These are phyloP conservation scores for Paramecium primaurelia DNA, from an alignment of 73 alveolate species.

Conservation along the genomic window DNA sequence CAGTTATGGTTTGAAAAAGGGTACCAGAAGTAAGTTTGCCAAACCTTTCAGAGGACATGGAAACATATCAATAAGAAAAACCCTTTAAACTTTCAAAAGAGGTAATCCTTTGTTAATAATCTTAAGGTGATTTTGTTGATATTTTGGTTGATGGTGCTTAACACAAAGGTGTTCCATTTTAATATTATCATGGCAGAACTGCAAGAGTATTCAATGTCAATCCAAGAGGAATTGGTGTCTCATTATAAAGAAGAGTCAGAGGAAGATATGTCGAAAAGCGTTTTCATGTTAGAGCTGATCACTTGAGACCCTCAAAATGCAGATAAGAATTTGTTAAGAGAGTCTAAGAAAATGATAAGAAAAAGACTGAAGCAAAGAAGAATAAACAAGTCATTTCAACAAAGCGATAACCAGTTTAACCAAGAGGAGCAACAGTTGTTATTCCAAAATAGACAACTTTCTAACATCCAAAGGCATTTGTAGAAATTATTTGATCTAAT, in stretches of 20 bases:
- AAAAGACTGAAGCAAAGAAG: constrained; percentile 71
- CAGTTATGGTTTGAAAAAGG: constrained; percentile 89
- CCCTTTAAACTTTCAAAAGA: constrained; percentile 77
- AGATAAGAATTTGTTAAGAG: constrained; percentile 96
- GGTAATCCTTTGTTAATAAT: constrained; percentile 69
- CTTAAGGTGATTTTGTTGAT: constrained; percentile 88
- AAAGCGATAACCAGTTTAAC: constrained; percentile 61
- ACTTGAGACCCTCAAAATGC: constrained; percentile 90
- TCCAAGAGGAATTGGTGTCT: constrained; percentile 84
- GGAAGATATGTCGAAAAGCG: constrained; percentile 87
- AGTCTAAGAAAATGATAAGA: constrained; percentile 85
- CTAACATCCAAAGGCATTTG: constrained; percentile 64
- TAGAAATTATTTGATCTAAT: constrained; percentile 50
- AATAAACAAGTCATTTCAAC: constrained; percentile 51
- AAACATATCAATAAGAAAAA: constrained; percentile 74
- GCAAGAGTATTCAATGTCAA: constrained; percentile 90
- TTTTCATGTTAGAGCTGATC: constrained; percentile 91
- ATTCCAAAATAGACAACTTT: constrained; percentile 18
- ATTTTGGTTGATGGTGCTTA: constrained; percentile 89
- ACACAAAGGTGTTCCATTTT: constrained; percentile 93
- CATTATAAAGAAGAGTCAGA: constrained; percentile 82
- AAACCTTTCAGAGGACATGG: constrained; percentile 88
- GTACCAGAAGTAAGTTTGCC: constrained; percentile 90
- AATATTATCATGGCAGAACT: constrained; percentile 90
- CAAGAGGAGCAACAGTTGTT: constrained; percentile 49